These are phyloP conservation scores for Silene conica DNA, from an alignment of 148 eudicot species.

Conservation along the genomic window DNA sequence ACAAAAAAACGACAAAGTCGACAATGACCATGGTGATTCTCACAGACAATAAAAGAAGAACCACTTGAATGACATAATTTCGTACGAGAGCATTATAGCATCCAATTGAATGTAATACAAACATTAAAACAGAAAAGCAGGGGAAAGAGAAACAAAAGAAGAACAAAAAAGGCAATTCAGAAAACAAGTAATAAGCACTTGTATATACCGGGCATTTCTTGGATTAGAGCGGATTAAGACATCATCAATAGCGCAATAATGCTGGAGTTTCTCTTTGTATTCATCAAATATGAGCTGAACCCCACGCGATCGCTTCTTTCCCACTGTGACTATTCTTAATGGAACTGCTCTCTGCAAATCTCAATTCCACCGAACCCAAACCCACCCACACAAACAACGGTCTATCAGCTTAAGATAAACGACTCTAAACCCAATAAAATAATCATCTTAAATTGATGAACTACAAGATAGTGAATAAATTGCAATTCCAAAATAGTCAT, in stretches of 20 bases:
- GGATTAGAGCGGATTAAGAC: slow-evolving; percentile 70
- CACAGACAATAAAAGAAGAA: not conserved
- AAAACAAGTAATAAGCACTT: not conserved
- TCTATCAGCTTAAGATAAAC: slow-evolving; percentile 2
- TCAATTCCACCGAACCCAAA: slow-evolving; percentile 10
- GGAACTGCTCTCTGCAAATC: slow-evolving; percentile 51
- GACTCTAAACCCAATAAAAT: not conserved
- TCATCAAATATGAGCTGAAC: slow-evolving; percentile 68
- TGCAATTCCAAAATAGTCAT: not conserved
- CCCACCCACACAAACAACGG: not conserved
- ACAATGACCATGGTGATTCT: not conserved
- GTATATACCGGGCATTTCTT: slow-evolving; percentile 58
- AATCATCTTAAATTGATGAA: not conserved
- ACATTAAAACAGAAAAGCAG: not conserved
- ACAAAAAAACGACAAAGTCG: not conserved
- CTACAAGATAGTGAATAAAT: not conserved
- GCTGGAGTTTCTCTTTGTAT: slow-evolving; percentile 54
- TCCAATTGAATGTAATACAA: not conserved
- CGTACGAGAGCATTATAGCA: not conserved
- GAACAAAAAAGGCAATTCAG: not conserved
- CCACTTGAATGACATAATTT: not conserved
- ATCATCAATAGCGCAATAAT: slow-evolving; percentile 55
- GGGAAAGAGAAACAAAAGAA: not conserved
- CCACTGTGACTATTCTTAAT: slow-evolving; percentile 59
- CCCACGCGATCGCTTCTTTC: slow-evolving; percentile 61